Percentiles rank a stretch among this genome's conserved stretches.
Conservation (phyloP, 106 monocot genomes). For the Dendrobium chrysotoxum region DNA sequence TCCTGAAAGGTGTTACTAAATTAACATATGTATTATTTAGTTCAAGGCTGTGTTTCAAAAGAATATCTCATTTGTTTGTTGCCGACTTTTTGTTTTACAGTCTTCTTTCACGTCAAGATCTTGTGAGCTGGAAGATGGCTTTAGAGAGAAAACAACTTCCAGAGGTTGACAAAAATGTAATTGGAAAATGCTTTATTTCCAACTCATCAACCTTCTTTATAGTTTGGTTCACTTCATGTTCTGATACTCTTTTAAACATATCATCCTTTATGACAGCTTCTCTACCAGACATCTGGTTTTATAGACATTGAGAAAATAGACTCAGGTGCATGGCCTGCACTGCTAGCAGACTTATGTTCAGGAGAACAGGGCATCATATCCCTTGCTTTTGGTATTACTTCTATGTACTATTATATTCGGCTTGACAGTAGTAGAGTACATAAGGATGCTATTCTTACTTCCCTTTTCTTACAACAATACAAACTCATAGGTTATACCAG, state of each 20-base stretch:
- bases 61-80: slow-evolving; percentile 2
- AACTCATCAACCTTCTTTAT: background rate
- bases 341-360: slow-evolving; percentile 72
- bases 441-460: background rate
- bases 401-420: background rate
- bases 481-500: slow-evolving; percentile 73
- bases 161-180: slow-evolving; percentile 83
- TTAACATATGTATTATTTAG: background rate
- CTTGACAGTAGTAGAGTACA: background rate
- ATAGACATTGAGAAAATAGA: slow-evolving; percentile 89
- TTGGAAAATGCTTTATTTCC: background rate
- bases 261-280: slow-evolving; percentile 32
- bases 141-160: slow-evolving; percentile 70
- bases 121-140: slow-evolving; percentile 97
- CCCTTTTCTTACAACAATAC: background rate
- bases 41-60: slow-evolving; percentile 4
- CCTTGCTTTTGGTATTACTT: slow-evolving; percentile 84
- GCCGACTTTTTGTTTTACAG: slow-evolving; percentile 32
- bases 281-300: slow-evolving; percentile 70
- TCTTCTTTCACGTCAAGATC: slow-evolving; percentile 93
- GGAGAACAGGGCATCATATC: slow-evolving; percentile 86
- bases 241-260: background rate
- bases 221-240: background rate
- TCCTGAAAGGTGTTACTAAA: slow-evolving; percentile 57
- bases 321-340: slow-evolving; percentile 86